These are phyloP conservation scores for Nymphaea colorata DNA, from an alignment of 164 flowering plant species.

Conservation along the genomic window DNA sequence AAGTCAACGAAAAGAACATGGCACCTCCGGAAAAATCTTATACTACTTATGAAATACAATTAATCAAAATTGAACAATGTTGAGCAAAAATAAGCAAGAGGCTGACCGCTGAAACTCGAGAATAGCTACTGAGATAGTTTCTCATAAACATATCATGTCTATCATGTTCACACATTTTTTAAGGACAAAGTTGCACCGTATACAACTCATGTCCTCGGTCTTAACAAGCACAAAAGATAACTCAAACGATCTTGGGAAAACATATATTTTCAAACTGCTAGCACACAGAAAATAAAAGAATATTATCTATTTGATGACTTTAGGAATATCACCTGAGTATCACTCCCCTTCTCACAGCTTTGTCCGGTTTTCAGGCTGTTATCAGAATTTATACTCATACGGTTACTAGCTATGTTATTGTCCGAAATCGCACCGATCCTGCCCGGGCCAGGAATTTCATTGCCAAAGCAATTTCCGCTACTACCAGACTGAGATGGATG, in stretches of 20 bases:
- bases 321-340: conserved; percentile 16
- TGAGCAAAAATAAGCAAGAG: neutral
- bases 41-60: no score
- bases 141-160: neutral
- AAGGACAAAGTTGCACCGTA: neutral
- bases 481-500: conserved; percentile 11
- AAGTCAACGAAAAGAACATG: neutral
- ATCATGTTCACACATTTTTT: neutral
- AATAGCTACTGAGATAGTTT: neutral
- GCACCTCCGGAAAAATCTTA: neutral
- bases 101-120: neutral
- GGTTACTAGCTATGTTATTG: conserved; percentile 19
- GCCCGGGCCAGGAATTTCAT: conserved; percentile 4
- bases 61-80: no score
- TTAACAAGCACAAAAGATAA: neutral
- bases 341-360: conserved; percentile 25
- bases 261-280: neutral
- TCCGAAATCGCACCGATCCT: conserved; percentile 17
- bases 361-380: conserved; percentile 11
- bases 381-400: conserved; percentile 17
- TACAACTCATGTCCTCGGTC: neutral
- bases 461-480: conserved; percentile 14
- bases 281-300: conserved; percentile 1
- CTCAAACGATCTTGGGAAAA: neutral
- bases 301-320: neutral